Percentiles rank a stretch among this genome's conserved stretches.
phyloP scores from a whole-genome alignment of 495 filamentous ascomycete genomes.

The Hypoxylon intermedium region DNA sequence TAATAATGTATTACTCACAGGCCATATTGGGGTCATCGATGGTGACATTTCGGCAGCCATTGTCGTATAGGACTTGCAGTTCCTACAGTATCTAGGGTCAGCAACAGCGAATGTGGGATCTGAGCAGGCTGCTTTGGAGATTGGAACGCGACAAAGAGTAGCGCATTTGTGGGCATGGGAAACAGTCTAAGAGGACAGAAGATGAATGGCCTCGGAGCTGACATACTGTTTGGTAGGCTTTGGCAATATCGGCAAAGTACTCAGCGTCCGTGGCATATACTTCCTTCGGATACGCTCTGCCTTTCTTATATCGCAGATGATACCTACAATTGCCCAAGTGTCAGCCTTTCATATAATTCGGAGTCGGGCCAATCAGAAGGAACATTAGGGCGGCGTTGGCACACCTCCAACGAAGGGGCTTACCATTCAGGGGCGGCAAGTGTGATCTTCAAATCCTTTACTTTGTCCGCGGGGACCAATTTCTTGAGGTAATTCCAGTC shows the following conservation, averaged over 20 bases:
- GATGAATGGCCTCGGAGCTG: neutral
- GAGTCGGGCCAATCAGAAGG: conserved; percentile 57
- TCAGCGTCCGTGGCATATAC: conserved; percentile 66
- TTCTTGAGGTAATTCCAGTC: conserved; percentile 71
- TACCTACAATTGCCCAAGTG: conserved; percentile 45
- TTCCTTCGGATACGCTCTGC: conserved; percentile 65
- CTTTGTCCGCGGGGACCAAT: conserved; percentile 60
- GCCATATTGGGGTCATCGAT: conserved; percentile 72
- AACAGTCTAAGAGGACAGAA: neutral
- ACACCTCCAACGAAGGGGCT: conserved; percentile 61
- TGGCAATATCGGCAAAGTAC: conserved; percentile 71
- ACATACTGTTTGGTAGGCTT: conserved; percentile 60
- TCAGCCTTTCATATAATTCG: conserved; percentile 47
- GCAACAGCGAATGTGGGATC: neutral
- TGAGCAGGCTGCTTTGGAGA: neutral
- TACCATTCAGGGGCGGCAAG: conserved; percentile 68
- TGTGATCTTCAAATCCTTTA: conserved; percentile 68
- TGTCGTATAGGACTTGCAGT: conserved; percentile 67
- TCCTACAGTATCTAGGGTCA: conserved; percentile 47
- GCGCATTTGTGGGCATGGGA: too few relatives aligned
- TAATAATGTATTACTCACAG: conserved; percentile 54
- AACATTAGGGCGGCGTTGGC: conserved; percentile 61
- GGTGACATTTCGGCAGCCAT: conserved; percentile 69
- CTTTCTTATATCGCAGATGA: conserved; percentile 67
- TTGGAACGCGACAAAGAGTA: neutral